A percentile compares a stretch with the other conserved stretches of the same genome.
Evolutionary conservation across 768 basidiomycete species (phyloP).

Genomic region (Mycena haematopus): DNA sequence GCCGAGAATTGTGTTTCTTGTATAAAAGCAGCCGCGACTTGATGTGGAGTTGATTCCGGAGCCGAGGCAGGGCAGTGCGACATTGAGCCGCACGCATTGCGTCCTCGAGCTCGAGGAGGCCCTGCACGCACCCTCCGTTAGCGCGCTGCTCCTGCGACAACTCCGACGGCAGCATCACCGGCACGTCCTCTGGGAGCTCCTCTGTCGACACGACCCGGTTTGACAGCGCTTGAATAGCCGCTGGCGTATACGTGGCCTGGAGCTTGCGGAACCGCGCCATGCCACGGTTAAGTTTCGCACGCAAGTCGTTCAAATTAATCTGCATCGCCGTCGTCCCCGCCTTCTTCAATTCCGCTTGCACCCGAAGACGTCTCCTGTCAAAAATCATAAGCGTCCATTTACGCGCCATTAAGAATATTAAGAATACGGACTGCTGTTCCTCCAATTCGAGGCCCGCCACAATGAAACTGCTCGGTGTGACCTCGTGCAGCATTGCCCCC

Average conservation of each 20-base stretch:
- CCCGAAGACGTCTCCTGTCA: conserved; percentile 6
- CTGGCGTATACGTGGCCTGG: conserved; percentile 9
- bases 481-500: no score
- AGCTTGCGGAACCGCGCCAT: conserved; percentile 5
- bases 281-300: conserved; percentile 7
- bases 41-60: conserved; percentile 22
- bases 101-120: conserved; percentile 4
- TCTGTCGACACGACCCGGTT: neutral
- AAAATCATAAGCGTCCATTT: no score
- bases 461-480: no score
- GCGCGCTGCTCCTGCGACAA: neutral
- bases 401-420: no score
- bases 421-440: no score
- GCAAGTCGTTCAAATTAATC: neutral
- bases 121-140: neutral
- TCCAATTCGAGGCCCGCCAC: no score
- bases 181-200: conserved; percentile 4
- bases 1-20: conserved; percentile 5
- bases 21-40: conserved; percentile 3
- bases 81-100: conserved; percentile 18
- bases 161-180: conserved; percentile 5
- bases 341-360: conserved; percentile 9
- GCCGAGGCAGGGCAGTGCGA: conserved; percentile 1
- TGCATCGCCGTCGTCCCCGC: neutral
- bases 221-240: neutral